Conservation (phyloP, 2,329 filamentous ascomycete species). For the Pestalotiopsis sp. region DNA sequence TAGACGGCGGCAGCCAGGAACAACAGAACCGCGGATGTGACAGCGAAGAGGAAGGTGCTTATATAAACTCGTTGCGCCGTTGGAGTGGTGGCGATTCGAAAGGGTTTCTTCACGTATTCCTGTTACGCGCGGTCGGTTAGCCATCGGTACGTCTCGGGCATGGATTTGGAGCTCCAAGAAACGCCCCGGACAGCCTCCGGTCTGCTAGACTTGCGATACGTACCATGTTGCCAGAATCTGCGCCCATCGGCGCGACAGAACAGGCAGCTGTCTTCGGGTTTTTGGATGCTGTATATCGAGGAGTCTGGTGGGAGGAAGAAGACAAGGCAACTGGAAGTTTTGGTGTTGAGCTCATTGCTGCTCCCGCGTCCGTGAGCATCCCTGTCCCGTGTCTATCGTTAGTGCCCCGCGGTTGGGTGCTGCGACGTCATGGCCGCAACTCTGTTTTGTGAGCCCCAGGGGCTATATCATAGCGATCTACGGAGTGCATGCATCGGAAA, state of each 20-base stretch:
- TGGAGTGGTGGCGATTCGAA: constrained; percentile 49
- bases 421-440: constrained; percentile 9
- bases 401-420: constrained; percentile 6
- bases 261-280: not conserved
- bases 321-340: not conserved
- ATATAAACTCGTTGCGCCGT: constrained; percentile 53
- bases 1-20: constrained; percentile 52
- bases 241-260: constrained; percentile 10
- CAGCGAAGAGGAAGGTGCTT: constrained; percentile 47
- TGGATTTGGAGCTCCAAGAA: not conserved
- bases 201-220: not conserved
- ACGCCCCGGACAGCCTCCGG: not conserved
- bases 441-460: not conserved
- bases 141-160: not conserved
- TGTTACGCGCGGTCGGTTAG: constrained; percentile 5
- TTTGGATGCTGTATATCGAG: not conserved
- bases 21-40: constrained; percentile 46
- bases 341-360: not conserved
- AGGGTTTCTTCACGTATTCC: constrained; percentile 32
- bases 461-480: not conserved
- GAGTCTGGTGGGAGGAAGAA: not conserved
- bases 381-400: constrained; percentile 5
- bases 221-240: constrained; percentile 7
- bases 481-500: not conserved
- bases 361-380: not conserved